These are phyloP conservation scores for Dalbergia cultrata DNA, from an alignment of 306 rosid species.

Conservation along the genomic window DNA sequence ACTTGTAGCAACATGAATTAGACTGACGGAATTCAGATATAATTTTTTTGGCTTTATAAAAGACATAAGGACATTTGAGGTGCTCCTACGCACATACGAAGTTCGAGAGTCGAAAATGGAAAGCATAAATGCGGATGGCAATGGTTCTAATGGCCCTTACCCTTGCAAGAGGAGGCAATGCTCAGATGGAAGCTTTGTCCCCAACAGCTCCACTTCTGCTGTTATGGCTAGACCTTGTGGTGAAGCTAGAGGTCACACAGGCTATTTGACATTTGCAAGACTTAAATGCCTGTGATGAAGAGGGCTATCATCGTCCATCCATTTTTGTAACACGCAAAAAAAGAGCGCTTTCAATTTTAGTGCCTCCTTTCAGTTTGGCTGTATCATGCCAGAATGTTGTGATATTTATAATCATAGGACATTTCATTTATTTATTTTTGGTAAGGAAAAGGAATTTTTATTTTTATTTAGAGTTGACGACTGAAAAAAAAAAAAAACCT, in stretches of 20 bases:
- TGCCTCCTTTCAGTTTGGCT: slow-evolving; percentile 28
- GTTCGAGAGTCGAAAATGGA: slow-evolving; percentile 70
- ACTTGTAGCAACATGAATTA: background rate
- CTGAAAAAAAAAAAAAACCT: too few species aligned
- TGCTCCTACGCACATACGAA: slow-evolving; percentile 79
- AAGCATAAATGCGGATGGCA: slow-evolving; percentile 37
- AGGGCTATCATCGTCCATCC: slow-evolving; percentile 7
- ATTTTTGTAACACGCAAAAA: slow-evolving; percentile 28
- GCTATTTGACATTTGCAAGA: slow-evolving; percentile 90
- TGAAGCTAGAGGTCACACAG: slow-evolving; percentile 94
- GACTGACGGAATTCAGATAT: slow-evolving; percentile 24
- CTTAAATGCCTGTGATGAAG: slow-evolving; percentile 65
- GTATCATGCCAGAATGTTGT: slow-evolving; percentile 7
- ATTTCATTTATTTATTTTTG: background rate
- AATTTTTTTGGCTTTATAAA: slow-evolving; percentile 25
- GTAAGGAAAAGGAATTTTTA: background rate
- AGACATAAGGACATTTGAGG: slow-evolving; percentile 93
- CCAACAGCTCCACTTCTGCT: slow-evolving; percentile 51
- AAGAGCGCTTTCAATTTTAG: background rate
- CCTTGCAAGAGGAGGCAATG: slow-evolving; percentile 77
- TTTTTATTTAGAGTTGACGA: background rate
- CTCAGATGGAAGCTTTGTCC: slow-evolving; percentile 61
- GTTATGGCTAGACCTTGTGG: slow-evolving; percentile 74
- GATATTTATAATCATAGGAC: background rate
- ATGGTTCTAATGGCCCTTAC: slow-evolving; percentile 53